phyloP scores from a whole-genome alignment of 208 protist species.

The Trichomonas vaginalis region DNA sequence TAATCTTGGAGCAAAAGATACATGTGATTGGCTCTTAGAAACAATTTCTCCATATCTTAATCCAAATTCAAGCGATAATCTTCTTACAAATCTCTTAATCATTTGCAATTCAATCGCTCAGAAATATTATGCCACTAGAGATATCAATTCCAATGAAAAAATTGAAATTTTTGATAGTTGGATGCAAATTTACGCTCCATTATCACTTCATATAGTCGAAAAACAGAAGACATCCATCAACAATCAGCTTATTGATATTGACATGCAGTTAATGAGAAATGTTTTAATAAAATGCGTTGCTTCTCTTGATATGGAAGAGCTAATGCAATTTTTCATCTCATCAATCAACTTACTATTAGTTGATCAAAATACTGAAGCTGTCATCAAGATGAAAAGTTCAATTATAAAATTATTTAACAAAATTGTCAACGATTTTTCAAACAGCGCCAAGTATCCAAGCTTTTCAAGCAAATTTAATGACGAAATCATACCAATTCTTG shows the following conservation, averaged over 20 bases:
- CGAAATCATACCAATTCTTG: background rate
- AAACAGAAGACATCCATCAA: background rate
- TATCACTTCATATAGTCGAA: background rate
- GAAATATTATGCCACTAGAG: background rate
- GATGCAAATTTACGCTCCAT: background rate
- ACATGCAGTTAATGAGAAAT: background rate
- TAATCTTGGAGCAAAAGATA: background rate
- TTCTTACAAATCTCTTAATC: background rate
- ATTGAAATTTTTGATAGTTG: no score
- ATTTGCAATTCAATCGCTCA: background rate
- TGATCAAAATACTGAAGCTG: background rate
- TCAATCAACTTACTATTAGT: background rate
- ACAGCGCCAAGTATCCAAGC: background rate
- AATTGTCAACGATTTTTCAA: background rate
- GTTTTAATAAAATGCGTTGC: background rate
- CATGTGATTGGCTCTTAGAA: background rate
- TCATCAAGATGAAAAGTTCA: background rate
- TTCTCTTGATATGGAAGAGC: background rate
- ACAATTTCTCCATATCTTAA: background rate
- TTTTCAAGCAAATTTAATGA: background rate
- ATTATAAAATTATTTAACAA: background rate
- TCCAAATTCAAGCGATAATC: background rate
- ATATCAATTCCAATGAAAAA: no score
- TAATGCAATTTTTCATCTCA: background rate
- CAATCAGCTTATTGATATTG: background rate